These are phyloP conservation scores for Amanita pseudoporphyria DNA, from an alignment of 768 basidiomycete genomes.

Conservation along the genomic window DNA sequence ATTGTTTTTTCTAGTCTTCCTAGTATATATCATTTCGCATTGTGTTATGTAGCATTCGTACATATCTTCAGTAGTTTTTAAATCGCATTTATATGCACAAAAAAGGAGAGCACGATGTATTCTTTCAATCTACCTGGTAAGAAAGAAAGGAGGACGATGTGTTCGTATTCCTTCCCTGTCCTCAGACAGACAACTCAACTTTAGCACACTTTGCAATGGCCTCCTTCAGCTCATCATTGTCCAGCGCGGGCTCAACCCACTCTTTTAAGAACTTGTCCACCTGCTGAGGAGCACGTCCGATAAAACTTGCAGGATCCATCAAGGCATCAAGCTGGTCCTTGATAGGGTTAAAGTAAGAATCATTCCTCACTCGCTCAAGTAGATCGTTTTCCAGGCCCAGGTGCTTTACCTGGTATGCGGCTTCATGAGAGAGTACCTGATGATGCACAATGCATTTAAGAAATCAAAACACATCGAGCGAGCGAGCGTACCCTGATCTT, in stretches of 20 bases:
- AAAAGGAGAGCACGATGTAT: too few relatives aligned
- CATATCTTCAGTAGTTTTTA: too few relatives aligned
- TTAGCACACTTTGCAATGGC: slow-evolving; percentile 41
- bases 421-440: slow-evolving; percentile 89
- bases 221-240: slow-evolving; percentile 41
- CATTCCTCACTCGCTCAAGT: slow-evolving; percentile 73
- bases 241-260: slow-evolving; percentile 81
- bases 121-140: too few relatives aligned
- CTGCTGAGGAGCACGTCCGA: slow-evolving; percentile 93
- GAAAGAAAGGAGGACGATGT: too few relatives aligned
- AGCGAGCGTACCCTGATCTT: slow-evolving; percentile 63
- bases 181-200: slow-evolving; percentile 57
- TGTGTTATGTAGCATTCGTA: too few relatives aligned
- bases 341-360: slow-evolving; percentile 88
- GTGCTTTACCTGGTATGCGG: slow-evolving; percentile 88
- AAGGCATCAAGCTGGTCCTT: slow-evolving; percentile 67
- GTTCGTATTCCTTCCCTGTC: too few relatives aligned
- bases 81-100: too few relatives aligned
- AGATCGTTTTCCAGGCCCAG: slow-evolving; percentile 94
- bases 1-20: too few relatives aligned
- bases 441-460: background rate
- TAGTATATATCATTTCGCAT: too few relatives aligned
- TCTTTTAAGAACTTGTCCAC: slow-evolving; percentile 82
- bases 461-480: background rate
- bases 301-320: slow-evolving; percentile 81